Evolutionary conservation across 192 early-diverging fungal genomes (phyloP), one percentile per base, ranked within the genome.

Genomic region (Powellomyces hirtus): DNA sequence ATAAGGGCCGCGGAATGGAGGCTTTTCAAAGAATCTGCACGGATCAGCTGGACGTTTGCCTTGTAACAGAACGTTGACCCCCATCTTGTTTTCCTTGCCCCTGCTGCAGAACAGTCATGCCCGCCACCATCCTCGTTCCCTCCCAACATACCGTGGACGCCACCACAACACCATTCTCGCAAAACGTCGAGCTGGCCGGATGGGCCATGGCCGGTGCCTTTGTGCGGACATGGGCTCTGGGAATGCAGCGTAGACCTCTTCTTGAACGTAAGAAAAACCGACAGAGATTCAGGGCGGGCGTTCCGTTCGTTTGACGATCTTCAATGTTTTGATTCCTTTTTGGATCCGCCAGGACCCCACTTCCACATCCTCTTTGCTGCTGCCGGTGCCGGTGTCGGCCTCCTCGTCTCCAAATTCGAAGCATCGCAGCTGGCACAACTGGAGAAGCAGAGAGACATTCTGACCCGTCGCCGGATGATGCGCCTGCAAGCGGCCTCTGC

Each of bases 201-300:
- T 67, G 65, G 65, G 65, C 24, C 10, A n/a, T 67, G 6, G 51
- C 55, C 1, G 65, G 65, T 33, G 65, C 55, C 0, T 67, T 67
- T 35, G 40, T 57, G 22, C 51, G 65, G 6, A 42, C 35, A 1
- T 67, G 65, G 65, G 50, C 65, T 22, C 37, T 67, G 29, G 53
- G 52, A 20, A 59, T 67, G 65, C 65, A 67, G 55, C 65, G 24
- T 16, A 55, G 40, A 35, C 65, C 65, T 26, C 52, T 67, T 20
- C 42, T 67, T 18, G 31, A 67, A 34, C 51, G 65, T 67, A 58
- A 40, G 63, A 31, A 6, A 42, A 8, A 18, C 40, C 10, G 10
- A 18, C 8, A 18, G 26, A 14, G n/a, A 7, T 2, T 6, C n/a
- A 49, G 16, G 26, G 26, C n/a, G 46, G 46, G 16, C n/a, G 18